Percentiles rank a stretch among this genome's conserved stretches.
Evolutionary conservation across 1,139 yeast genomes (phyloP).

Genomic region (Yamadazyma dushanensis): DNA sequence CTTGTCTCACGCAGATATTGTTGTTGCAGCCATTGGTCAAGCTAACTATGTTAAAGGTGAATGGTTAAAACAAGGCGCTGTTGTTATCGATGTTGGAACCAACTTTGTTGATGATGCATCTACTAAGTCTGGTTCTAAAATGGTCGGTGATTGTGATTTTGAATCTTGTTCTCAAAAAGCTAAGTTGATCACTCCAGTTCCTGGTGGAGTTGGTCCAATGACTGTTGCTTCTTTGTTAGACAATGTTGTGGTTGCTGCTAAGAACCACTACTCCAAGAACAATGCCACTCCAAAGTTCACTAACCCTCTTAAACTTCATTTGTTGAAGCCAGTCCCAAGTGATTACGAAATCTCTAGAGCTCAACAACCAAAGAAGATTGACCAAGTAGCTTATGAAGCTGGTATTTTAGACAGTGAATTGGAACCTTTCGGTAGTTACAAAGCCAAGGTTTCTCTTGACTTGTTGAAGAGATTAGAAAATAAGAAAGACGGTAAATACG

Average conservation of each 20-base stretch:
- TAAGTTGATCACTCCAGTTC: conserved; percentile 87
- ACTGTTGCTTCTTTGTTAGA: conserved; percentile 94
- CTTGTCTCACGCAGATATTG: conserved; percentile 78
- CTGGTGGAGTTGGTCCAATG: conserved; percentile 99
- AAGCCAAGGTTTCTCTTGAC: conserved; percentile 84
- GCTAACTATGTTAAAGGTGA: conserved; percentile 83
- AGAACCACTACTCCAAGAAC: conserved; percentile 46
- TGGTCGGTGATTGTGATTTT: conserved; percentile 94
- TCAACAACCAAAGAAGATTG: conserved; percentile 83
- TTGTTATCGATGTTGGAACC: conserved; percentile 95
- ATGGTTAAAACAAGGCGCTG: conserved; percentile 82
- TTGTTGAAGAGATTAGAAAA: conserved; percentile 69
- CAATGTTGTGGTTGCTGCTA: conserved; percentile 84
- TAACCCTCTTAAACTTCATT: conserved; percentile 63
- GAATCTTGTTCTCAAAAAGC: conserved; percentile 67
- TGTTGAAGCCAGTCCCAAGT: conserved; percentile 83
- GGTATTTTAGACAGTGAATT: conserved; percentile 82
- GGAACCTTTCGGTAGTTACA: conserved; percentile 89
- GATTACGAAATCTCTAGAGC: conserved; percentile 91
- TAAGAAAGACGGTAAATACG: conserved; percentile 81
- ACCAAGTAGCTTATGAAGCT: conserved; percentile 78
- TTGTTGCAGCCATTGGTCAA: conserved; percentile 88
- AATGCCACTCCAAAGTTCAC: conserved; percentile 52
- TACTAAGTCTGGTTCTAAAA: conserved; percentile 77
- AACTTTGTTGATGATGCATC: conserved; percentile 78